Conservation (phyloP, 1,284 basidiomycete genomes). For the Stygiomarasmius scandens region DNA sequence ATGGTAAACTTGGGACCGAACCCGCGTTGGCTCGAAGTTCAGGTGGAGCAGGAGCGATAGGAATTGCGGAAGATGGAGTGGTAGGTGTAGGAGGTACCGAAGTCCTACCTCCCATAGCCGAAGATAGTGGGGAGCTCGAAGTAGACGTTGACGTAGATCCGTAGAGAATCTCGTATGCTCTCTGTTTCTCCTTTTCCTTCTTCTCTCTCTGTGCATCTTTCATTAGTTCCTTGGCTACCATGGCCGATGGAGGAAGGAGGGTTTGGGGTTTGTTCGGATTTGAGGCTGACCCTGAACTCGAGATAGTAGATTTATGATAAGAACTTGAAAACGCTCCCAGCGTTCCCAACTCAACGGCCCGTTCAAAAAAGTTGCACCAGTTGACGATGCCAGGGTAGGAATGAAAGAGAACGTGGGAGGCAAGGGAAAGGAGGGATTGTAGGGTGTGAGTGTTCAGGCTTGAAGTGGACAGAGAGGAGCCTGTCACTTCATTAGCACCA, state of each 20-base stretch:
- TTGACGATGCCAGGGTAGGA: neutral
- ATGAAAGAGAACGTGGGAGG: neutral
- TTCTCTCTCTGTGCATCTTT: slow-evolving; percentile 16
- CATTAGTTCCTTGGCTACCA: too few relatives aligned
- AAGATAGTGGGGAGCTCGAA: too few relatives aligned
- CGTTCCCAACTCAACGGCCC: neutral
- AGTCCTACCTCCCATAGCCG: too few relatives aligned
- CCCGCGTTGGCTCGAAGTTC: neutral
- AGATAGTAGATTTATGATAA: too few relatives aligned
- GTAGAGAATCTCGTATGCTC: slow-evolving; percentile 25
- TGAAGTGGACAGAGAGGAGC: too few relatives aligned
- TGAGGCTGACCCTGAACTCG: too few relatives aligned
- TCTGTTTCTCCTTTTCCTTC: slow-evolving; percentile 27
- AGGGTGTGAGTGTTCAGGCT: neutral
- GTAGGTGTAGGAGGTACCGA: neutral
- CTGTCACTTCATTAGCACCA: too few relatives aligned
- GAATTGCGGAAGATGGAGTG: neutral
- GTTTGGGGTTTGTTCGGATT: too few relatives aligned
- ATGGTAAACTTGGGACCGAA: neutral
- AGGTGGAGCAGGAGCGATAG: neutral
- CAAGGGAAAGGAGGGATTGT: neutral
- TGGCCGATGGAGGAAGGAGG: too few relatives aligned
- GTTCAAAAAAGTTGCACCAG: neutral
- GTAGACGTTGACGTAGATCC: neutral
- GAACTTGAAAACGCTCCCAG: neutral